phyloP scores from a whole-genome alignment of 1,284 basidiomycete genomes.

The Pholiota adiposa region DNA sequence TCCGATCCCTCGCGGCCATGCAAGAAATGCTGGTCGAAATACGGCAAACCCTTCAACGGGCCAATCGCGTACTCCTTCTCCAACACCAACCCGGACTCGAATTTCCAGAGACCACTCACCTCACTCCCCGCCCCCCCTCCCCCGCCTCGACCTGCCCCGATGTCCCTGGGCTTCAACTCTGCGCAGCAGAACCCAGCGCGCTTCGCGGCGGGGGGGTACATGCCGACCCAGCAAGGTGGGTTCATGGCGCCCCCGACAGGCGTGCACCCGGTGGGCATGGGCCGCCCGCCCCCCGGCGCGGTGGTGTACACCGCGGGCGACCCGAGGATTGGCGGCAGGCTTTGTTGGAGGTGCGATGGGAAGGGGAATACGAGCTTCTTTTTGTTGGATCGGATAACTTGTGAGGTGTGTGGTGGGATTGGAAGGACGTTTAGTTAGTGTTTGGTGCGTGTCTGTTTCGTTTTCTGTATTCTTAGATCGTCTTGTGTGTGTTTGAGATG shows the following conservation, averaged over 20 bases:
- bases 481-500: no score
- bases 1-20: slow-evolving; percentile 70
- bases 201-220: slow-evolving; percentile 19
- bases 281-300: slow-evolving; percentile 41
- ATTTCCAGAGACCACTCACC: slow-evolving; percentile 40
- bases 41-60: slow-evolving; percentile 60
- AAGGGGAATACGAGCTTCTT: slow-evolving; percentile 56
- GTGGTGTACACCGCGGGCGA: slow-evolving; percentile 66
- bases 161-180: slow-evolving; percentile 6
- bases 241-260: slow-evolving; percentile 10
- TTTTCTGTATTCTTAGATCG: no score
- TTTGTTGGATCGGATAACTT: slow-evolving; percentile 50
- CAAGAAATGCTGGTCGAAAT: slow-evolving; percentile 70
- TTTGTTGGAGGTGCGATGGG: slow-evolving; percentile 71
- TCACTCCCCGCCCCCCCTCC: slow-evolving; percentile 17
- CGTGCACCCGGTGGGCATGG: slow-evolving; percentile 17
- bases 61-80: slow-evolving; percentile 57
- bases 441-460: no score
- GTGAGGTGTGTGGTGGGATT: slow-evolving; percentile 62
- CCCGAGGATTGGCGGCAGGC: slow-evolving; percentile 65
- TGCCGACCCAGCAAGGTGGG: slow-evolving; percentile 13
- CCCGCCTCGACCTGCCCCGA: slow-evolving; percentile 13
- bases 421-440: slow-evolving; percentile 46
- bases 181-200: no score
- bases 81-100: slow-evolving; percentile 23